Percentiles rank a stretch among this genome's conserved stretches.
Evolutionary conservation across 495 filamentous ascomycete genomes (phyloP).

Genomic region (Daldinia bambusicola): DNA sequence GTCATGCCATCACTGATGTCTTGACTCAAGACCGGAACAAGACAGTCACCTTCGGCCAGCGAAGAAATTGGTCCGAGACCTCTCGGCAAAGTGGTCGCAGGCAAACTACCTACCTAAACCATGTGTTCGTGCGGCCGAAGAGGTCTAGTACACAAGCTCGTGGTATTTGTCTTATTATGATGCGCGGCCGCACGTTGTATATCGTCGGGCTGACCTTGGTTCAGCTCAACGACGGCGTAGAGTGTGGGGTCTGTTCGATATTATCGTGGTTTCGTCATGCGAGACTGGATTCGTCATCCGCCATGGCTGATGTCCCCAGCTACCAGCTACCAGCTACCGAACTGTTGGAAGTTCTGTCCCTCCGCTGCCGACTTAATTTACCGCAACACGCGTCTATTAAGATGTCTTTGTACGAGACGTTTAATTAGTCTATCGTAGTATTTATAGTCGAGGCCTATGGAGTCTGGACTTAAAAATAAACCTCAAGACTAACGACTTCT

Average conservation of each 20-base stretch:
- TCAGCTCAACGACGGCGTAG: slow-evolving; percentile 11
- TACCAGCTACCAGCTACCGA: slow-evolving; percentile 22
- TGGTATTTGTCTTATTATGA: slow-evolving; percentile 42
- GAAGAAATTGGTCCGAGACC: slow-evolving; percentile 41
- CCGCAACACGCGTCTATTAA: slow-evolving; percentile 12
- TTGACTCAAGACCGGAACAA: slow-evolving; percentile 28
- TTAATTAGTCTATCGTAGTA: slow-evolving; percentile 10
- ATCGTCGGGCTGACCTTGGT: slow-evolving; percentile 20
- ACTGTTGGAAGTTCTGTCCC: slow-evolving; percentile 23
- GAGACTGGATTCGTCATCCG: slow-evolving; percentile 36
- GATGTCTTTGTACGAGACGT: slow-evolving; percentile 18
- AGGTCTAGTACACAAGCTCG: slow-evolving; percentile 35
- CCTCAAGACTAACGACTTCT: neutral
- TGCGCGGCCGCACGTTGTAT: slow-evolving; percentile 30
- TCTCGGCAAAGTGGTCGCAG: slow-evolving; percentile 37
- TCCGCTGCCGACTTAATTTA: slow-evolving; percentile 21
- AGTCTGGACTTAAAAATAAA: neutral
- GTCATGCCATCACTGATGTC: slow-evolving; percentile 38
- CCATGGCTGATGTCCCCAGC: slow-evolving; percentile 6
- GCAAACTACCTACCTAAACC: slow-evolving; percentile 34
- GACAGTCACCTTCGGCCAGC: slow-evolving; percentile 20
- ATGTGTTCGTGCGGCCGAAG: slow-evolving; percentile 20
- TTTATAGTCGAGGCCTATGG: slow-evolving; percentile 11
- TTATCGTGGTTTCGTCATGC: slow-evolving; percentile 30
- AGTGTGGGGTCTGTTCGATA: slow-evolving; percentile 24